Percentiles rank a stretch among this genome's conserved stretches.
phyloP scores from a whole-genome alignment of 2,329 filamentous ascomycete genomes.

The Didymella arachidicola region DNA sequence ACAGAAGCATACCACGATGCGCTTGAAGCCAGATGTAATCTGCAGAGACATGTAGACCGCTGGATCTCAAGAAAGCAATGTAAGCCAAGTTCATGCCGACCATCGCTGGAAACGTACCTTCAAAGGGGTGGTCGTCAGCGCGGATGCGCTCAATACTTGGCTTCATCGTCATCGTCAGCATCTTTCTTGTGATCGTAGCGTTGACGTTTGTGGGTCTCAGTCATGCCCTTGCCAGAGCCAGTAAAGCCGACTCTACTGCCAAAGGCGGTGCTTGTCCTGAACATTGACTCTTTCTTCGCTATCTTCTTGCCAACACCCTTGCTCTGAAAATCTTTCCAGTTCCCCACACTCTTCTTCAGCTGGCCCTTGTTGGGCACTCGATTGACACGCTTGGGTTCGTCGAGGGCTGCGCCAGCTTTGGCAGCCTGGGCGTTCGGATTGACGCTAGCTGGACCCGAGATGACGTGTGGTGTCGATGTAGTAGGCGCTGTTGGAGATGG shows the following conservation, averaged over 20 bases:
- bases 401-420: slow-evolving; percentile 69
- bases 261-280: slow-evolving; percentile 86
- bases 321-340: slow-evolving; percentile 91
- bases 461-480: slow-evolving; percentile 60
- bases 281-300: slow-evolving; percentile 98
- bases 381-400: slow-evolving; percentile 72
- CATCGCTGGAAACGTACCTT: slow-evolving; percentile 4
- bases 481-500: slow-evolving; percentile 50
- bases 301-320: slow-evolving; percentile 68
- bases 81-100: slow-evolving; percentile 29
- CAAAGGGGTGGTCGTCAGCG: neutral
- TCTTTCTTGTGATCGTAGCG: slow-evolving; percentile 75
- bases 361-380: slow-evolving; percentile 90
- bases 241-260: slow-evolving; percentile 94
- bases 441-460: slow-evolving; percentile 71
- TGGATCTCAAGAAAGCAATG: slow-evolving; percentile 22
- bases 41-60: neutral
- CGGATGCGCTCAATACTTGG: slow-evolving; percentile 17
- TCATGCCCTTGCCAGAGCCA: slow-evolving; percentile 93
- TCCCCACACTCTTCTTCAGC: slow-evolving; percentile 86
- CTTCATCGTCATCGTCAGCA: slow-evolving; percentile 37
- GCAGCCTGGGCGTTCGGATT: slow-evolving; percentile 69
- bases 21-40: neutral
- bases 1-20: neutral
- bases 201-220: slow-evolving; percentile 83